Evolutionary conservation across 2,329 filamentous ascomycete genomes (phyloP).

Genomic region (Hymenoscyphus linearis): DNA sequence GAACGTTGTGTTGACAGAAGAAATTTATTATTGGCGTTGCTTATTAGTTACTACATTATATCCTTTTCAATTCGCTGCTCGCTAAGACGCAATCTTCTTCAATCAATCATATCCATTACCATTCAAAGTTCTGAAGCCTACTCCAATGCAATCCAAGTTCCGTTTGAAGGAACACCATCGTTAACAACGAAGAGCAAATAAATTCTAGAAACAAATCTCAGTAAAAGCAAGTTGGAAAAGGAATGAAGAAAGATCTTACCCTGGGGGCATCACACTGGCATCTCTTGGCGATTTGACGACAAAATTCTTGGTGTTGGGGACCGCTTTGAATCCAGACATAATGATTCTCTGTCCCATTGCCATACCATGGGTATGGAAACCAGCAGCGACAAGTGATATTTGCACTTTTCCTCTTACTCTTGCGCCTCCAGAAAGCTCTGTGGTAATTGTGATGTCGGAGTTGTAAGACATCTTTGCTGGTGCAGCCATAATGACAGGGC

Average conservation of each 20-base stretch:
- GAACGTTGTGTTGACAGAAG: no score
- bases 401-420: neutral
- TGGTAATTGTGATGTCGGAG: neutral
- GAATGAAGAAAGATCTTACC: neutral
- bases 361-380: neutral
- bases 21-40: no score
- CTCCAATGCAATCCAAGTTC: neutral
- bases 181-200: neutral
- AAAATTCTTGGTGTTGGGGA: neutral
- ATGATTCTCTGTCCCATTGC: neutral
- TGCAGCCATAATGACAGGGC: neutral
- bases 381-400: neutral
- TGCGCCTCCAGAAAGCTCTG: neutral
- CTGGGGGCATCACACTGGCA: slow-evolving; percentile 3
- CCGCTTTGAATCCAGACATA: neutral
- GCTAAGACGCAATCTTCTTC: no score
- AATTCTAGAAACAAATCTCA: neutral
- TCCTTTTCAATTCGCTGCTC: no score
- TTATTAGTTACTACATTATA: no score
- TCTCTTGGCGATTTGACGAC: neutral
- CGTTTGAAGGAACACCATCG: neutral
- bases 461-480: neutral
- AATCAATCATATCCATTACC: no score
- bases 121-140: no score
- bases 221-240: neutral